A percentile compares a stretch with the other conserved stretches of the same genome.
Conservation (phyloP, 2,329 filamentous ascomycete species). For the Coleophoma eucalyptorum region DNA sequence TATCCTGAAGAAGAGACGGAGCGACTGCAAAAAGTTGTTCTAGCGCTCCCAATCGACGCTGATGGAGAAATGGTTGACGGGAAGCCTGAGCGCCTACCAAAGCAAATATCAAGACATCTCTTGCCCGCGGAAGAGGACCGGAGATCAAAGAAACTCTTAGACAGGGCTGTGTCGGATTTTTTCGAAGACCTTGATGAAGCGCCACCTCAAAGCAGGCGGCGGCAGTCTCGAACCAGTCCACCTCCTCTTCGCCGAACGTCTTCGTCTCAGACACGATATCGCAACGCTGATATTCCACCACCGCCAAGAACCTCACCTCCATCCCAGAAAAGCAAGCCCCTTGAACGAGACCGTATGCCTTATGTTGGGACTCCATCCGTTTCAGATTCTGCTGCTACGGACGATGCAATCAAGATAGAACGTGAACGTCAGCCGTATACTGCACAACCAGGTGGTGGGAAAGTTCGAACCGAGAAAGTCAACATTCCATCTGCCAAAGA, state of each 20-base stretch:
- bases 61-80: constrained; percentile 54
- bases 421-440: constrained; percentile 63
- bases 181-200: constrained; percentile 37
- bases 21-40: constrained; percentile 64
- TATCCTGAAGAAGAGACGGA: constrained; percentile 73
- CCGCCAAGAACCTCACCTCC: constrained; percentile 17
- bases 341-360: constrained; percentile 31
- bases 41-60: constrained; percentile 63
- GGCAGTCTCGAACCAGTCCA: constrained; percentile 21
- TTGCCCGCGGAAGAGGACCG: constrained; percentile 60
- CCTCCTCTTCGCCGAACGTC: constrained; percentile 16
- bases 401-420: constrained; percentile 52
- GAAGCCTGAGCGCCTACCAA: constrained; percentile 70
- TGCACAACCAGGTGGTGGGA: constrained; percentile 55
- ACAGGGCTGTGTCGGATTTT: constrained; percentile 52
- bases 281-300: constrained; percentile 17
- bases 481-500: constrained; percentile 9
- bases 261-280: constrained; percentile 8
- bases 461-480: constrained; percentile 41
- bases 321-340: constrained; percentile 21
- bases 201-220: constrained; percentile 30
- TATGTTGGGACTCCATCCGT: constrained; percentile 29
- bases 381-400: constrained; percentile 32
- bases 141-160: constrained; percentile 54
- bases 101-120: constrained; percentile 70